phyloP scores from a whole-genome alignment of 2,329 filamentous ascomycete species.

The Xylaria sp. region DNA sequence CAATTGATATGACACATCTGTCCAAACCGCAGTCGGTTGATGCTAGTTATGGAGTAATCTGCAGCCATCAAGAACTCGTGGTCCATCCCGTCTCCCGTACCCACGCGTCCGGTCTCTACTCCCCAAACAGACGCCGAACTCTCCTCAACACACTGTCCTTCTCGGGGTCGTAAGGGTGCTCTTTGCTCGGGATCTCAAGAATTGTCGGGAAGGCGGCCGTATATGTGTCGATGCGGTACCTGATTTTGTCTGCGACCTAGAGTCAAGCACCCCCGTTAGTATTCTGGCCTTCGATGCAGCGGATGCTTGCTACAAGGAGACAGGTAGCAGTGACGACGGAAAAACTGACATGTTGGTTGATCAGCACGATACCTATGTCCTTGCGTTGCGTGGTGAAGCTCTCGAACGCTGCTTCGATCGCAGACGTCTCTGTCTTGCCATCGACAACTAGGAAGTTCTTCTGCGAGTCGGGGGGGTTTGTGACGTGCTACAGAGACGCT shows the following conservation, averaged over 20 bases:
- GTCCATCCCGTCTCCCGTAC: neutral
- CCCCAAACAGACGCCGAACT: slow-evolving; percentile 71
- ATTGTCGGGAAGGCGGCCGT: slow-evolving; percentile 95
- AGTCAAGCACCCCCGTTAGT: neutral
- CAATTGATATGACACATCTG: neutral
- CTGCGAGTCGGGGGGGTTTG: slow-evolving; percentile 82
- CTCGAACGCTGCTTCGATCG: slow-evolving; percentile 90
- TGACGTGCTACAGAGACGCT: slow-evolving; percentile 73
- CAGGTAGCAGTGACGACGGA: neutral
- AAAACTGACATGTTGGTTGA: slow-evolving; percentile 88
- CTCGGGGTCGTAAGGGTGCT: slow-evolving; percentile 97
- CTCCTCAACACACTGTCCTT: slow-evolving; percentile 96
- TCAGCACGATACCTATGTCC: slow-evolving; percentile 94
- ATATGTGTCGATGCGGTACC: slow-evolving; percentile 87
- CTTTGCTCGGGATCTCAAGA: slow-evolving; percentile 97
- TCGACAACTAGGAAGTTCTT: slow-evolving; percentile 99
- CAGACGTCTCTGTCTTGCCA: slow-evolving; percentile 83
- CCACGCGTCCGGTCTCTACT: slow-evolving; percentile 54
- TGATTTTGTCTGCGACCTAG: slow-evolving; percentile 92
- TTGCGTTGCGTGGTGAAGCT: slow-evolving; percentile 88
- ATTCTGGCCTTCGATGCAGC: neutral
- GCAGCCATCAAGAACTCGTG: neutral
- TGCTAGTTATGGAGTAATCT: neutral
- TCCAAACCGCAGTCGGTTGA: neutral
- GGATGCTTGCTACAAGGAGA: neutral